These are phyloP conservation scores for Neonectria sp. DNA, from an alignment of 2,329 filamentous ascomycete genomes.

Conservation along the genomic window DNA sequence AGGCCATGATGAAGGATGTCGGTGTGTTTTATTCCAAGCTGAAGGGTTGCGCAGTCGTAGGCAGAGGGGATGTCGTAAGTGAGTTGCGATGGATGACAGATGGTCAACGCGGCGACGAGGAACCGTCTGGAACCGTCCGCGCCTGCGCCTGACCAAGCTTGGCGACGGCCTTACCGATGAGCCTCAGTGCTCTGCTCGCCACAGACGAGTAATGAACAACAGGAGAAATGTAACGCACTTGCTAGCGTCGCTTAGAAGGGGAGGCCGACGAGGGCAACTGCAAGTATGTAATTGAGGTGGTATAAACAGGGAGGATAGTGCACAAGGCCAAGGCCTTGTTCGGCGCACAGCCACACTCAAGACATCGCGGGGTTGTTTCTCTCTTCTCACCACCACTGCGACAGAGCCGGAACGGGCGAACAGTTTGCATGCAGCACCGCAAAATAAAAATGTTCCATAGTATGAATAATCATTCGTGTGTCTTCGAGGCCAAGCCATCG, in stretches of 20 bases:
- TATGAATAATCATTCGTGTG: neutral
- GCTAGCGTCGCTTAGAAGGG: neutral
- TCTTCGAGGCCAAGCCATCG: neutral
- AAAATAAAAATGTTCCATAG: neutral
- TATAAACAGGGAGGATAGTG: neutral
- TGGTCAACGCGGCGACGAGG: slow-evolving; percentile 45
- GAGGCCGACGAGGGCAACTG: neutral
- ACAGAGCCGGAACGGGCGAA: neutral
- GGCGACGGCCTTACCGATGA: slow-evolving; percentile 38
- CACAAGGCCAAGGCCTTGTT: neutral
- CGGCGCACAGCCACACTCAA: neutral
- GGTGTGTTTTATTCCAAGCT: slow-evolving; percentile 29
- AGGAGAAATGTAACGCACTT: neutral
- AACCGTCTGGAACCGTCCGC: slow-evolving; percentile 54
- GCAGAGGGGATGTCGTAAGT: slow-evolving; percentile 50
- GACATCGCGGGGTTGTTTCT: slow-evolving; percentile 17
- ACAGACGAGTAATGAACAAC: slow-evolving; percentile 14
- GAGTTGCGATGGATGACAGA: slow-evolving; percentile 38
- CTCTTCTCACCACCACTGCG: slow-evolving; percentile 8
- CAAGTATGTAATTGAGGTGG: neutral
- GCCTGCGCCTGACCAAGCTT: slow-evolving; percentile 49
- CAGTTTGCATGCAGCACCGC: neutral
- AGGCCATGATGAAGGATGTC: slow-evolving; percentile 63
- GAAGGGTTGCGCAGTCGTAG: slow-evolving; percentile 33
- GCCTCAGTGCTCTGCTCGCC: slow-evolving; percentile 11